Base-by-base conservation (phyloP, 2,329 filamentous ascomycete genomes). In the Zelopaecilomyces penicillatus region DNA sequence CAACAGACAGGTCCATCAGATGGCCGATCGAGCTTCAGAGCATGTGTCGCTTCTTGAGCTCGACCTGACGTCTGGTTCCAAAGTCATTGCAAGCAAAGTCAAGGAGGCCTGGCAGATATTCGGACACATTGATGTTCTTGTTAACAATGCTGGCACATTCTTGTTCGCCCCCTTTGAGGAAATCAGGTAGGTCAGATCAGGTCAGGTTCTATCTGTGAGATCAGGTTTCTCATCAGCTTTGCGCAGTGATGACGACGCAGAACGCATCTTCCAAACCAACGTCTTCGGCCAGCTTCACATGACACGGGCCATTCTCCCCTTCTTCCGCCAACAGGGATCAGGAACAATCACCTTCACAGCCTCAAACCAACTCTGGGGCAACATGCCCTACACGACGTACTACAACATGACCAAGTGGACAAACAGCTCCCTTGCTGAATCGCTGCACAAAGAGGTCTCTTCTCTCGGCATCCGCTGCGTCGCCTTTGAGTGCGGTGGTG, bases 61-160 rank as follows among this genome's bases (percentile, higher is more conserved):
- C 0, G 64, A 66, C 37, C 54, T 64, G 30, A 57, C 57, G 0
- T 37, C 55, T 1, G 33, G 41, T 5, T 40, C 37, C 3, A 26
- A 41, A 4, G 44, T 31, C 10, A 52, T 65, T n/a, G 28, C 48
- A 19, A 31, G 33, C 19, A 41, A 51, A 26, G 41, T 63, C 1
- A 34, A 56, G 9, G 37, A 56, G 10, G 62, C 60, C 11, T 59
- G 60, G 54, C 19, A 39, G 2, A 52, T 62, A 2, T 65, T 61
- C 29, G 63, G 60, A 0, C 54, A 48, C 6, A 59, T 65, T 11
- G 61, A 65, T 28, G 49, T 65, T 5, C 42, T 65, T 11, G 49
- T 64, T 19, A 65, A 65, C 47, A 64, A 65, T 37, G 64, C 63
- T 6, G 63, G 58, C 30, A 58, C 54, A 30, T 58, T 57, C 1